phyloP scores from a whole-genome alignment of 1,139 yeast genomes.

The Geotrichum candidum region DNA sequence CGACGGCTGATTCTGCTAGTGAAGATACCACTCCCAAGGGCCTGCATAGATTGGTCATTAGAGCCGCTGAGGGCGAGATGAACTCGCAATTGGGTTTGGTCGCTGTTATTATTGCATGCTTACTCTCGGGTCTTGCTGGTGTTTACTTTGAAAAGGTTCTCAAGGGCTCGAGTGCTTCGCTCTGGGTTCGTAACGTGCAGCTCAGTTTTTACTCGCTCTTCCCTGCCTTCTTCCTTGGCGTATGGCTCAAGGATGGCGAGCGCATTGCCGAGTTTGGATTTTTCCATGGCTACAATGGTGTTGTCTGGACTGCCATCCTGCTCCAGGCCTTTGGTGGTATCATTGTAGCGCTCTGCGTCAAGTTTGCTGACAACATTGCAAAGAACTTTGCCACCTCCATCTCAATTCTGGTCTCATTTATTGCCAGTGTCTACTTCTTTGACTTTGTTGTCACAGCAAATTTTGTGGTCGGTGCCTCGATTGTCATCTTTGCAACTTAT shows the following conservation, averaged over 20 bases:
- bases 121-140: conserved; percentile 40
- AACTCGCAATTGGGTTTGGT: conserved; percentile 33
- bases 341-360: conserved; percentile 40
- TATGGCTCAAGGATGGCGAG: conserved; percentile 35
- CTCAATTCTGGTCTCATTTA: conserved; percentile 38
- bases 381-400: conserved; percentile 42
- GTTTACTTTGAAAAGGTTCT: conserved; percentile 41
- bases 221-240: conserved; percentile 39
- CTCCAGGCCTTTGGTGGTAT: conserved; percentile 42
- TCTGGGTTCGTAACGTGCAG: conserved; percentile 41
- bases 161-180: conserved; percentile 35
- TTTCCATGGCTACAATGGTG: conserved; percentile 38
- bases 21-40: neutral
- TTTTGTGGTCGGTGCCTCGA: conserved; percentile 35
- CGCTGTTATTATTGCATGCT: conserved; percentile 38
- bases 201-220: conserved; percentile 38
- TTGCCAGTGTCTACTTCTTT: conserved; percentile 36
- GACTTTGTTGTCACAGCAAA: conserved; percentile 35
- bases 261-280: conserved; percentile 36
- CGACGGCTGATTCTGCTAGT: conserved; percentile 1
- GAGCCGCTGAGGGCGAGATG: conserved; percentile 23
- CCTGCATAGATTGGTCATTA: neutral
- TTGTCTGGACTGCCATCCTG: conserved; percentile 38
- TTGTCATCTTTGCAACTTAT: conserved; percentile 39
- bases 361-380: conserved; percentile 41